These are phyloP conservation scores for Plantago rigida DNA, from an alignment of 305 asterid species.

Conservation along the genomic window DNA sequence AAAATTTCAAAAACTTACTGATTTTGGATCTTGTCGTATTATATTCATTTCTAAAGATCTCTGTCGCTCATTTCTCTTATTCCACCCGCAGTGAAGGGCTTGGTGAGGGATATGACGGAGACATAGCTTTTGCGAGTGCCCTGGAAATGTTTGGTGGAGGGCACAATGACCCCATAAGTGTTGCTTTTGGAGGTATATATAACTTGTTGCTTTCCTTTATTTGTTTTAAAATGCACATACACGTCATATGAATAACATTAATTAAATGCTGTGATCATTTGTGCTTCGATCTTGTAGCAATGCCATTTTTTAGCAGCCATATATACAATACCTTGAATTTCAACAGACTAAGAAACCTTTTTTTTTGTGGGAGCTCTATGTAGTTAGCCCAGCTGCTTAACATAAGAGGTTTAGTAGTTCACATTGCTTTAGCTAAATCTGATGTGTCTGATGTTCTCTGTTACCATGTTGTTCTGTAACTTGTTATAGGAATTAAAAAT, in stretches of 20 bases:
- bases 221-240: slow-evolving; percentile 5
- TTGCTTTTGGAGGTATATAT: slow-evolving; percentile 85
- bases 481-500: too few relatives aligned
- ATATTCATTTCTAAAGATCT: slow-evolving; percentile 3
- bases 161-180: slow-evolving; percentile 95
- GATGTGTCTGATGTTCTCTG: too few relatives aligned
- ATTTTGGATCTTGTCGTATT: slow-evolving; percentile 12
- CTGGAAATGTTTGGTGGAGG: slow-evolving; percentile 98
- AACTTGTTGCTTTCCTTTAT: slow-evolving; percentile 20
- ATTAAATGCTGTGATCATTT: slow-evolving; percentile 4
- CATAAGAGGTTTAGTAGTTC: background rate
- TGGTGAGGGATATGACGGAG: slow-evolving; percentile 98
- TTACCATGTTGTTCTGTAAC: too few relatives aligned
- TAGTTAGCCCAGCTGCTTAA: background rate
- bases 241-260: slow-evolving; percentile 5
- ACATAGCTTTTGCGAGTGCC: slow-evolving; percentile 90
- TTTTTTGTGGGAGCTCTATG: too few relatives aligned
- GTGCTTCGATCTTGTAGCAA: slow-evolving; percentile 12
- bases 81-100: slow-evolving; percentile 77
- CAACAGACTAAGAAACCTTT: background rate
- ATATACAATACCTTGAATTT: background rate
- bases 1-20: slow-evolving; percentile 14
- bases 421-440: too few relatives aligned
- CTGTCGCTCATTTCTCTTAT: slow-evolving; percentile 18
- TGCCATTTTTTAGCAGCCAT: background rate